phyloP scores from a whole-genome alignment of 2,329 filamentous ascomycete species.

The Escovopsis sp. region DNA sequence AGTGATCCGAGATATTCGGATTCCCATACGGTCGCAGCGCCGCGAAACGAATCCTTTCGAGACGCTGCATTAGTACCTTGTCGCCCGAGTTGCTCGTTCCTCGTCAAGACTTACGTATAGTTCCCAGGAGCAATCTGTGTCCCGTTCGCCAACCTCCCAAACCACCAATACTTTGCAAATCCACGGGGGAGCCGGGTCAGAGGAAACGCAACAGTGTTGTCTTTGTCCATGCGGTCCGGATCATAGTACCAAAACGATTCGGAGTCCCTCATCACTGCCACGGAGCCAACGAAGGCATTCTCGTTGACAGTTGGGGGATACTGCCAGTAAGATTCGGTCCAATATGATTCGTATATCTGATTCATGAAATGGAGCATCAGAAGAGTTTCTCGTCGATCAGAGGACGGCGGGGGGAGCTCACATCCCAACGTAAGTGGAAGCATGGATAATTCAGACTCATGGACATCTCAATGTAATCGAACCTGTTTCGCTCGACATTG shows the following conservation, averaged over 20 bases:
- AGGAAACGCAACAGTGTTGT: constrained; percentile 25
- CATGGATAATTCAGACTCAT: constrained; percentile 19
- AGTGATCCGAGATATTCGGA: constrained; percentile 24
- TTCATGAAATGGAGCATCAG: not conserved
- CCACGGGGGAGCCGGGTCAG: constrained; percentile 19
- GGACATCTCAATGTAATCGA: constrained; percentile 18
- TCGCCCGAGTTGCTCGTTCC: too few species aligned
- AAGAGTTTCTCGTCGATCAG: not conserved
- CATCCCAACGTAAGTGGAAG: constrained; percentile 22
- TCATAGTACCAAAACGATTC: constrained; percentile 20
- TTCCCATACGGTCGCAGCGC: constrained; percentile 27
- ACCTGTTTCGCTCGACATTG: constrained; percentile 12
- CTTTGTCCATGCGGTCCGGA: constrained; percentile 20
- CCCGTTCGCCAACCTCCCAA: constrained; percentile 27
- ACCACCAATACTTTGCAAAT: constrained; percentile 25
- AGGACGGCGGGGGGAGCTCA: constrained; percentile 7
- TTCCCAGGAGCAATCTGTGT: constrained; percentile 25
- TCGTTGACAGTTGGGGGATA: constrained; percentile 26
- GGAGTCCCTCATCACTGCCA: constrained; percentile 23
- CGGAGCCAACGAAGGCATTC: constrained; percentile 27
- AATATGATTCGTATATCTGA: constrained; percentile 25
- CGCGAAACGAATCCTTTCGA: constrained; percentile 24
- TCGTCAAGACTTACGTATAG: constrained; percentile 21
- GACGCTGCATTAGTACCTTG: constrained; percentile 2
- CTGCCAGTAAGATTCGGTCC: constrained; percentile 25